Percentiles rank a stretch among this genome's conserved stretches.
These are phyloP conservation scores for Ceratopteris richardii DNA, from an alignment of 75 land plant species.

Conservation along the genomic window DNA sequence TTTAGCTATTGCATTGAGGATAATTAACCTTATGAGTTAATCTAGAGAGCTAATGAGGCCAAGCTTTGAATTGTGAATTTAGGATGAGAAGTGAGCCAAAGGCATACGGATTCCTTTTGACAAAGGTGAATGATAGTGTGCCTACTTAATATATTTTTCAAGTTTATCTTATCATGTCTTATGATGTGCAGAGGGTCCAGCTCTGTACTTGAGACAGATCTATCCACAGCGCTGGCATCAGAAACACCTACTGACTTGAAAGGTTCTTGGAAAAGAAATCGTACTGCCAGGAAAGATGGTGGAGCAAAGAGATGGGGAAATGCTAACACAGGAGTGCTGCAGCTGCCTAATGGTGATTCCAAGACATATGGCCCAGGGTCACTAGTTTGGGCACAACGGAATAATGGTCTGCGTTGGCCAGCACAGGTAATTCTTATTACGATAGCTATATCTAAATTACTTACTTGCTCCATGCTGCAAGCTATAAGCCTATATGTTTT, in stretches of 20 bases:
- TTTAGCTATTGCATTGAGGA: too few relatives aligned
- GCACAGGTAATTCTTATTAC: slow-evolving; percentile 20
- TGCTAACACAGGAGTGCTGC: slow-evolving; percentile 19
- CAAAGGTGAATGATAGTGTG: too few relatives aligned
- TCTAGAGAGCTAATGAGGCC: too few relatives aligned
- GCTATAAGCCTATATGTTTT: background rate
- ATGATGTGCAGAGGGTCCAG: too few relatives aligned
- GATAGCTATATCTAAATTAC: background rate
- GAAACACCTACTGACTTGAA: background rate
- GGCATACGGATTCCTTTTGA: too few relatives aligned
- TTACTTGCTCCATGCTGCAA: background rate
- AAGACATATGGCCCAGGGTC: slow-evolving; percentile 14
- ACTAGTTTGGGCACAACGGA: slow-evolving; percentile 32
- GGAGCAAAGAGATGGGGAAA: slow-evolving; percentile 28
- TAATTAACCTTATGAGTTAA: too few relatives aligned
- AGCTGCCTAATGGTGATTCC: slow-evolving; percentile 19
- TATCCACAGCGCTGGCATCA: slow-evolving; percentile 7
- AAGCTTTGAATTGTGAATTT: too few relatives aligned
- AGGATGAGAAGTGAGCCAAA: too few relatives aligned
- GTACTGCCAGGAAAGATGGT: slow-evolving; percentile 36
- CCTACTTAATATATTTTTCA: too few relatives aligned
- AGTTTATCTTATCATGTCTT: too few relatives aligned
- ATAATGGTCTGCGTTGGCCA: slow-evolving; percentile 31
- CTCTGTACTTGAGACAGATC: too few relatives aligned
- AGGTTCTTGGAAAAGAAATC: slow-evolving; percentile 25